Conservation (phyloP, 2,329 filamentous ascomycete species). For the Sclerotinia spermophila region DNA sequence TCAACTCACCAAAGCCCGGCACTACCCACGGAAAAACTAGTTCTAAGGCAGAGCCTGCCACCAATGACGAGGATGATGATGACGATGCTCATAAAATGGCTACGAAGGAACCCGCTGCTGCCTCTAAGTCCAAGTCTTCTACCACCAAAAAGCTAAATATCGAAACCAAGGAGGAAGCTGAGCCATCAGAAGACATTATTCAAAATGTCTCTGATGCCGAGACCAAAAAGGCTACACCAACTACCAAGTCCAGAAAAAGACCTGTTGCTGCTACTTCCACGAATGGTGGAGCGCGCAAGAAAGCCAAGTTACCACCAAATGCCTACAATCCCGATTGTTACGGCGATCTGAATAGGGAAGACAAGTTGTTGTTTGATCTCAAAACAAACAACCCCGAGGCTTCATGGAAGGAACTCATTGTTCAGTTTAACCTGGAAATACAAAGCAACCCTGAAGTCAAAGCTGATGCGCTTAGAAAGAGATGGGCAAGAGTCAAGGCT, state of each 20-base stretch:
- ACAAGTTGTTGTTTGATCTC: neutral
- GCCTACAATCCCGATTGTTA: neutral
- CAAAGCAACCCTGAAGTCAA: neutral
- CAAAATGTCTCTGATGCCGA: neutral
- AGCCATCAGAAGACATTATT: neutral
- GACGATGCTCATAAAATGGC: neutral
- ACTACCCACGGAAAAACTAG: neutral
- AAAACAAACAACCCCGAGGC: neutral
- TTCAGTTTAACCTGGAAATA: neutral
- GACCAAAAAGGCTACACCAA: neutral
- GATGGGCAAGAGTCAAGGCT: constrained; percentile 8
- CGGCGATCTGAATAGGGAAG: neutral
- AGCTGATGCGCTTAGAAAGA: neutral
- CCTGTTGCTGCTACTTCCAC: neutral
- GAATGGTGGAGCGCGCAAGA: neutral
- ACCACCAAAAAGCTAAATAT: neutral
- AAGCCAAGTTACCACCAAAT: neutral
- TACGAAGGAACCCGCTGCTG: neutral
- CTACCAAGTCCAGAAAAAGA: neutral
- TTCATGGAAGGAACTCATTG: neutral
- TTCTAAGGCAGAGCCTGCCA: neutral
- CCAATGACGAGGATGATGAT: neutral
- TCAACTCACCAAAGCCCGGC: neutral
- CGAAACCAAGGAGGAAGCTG: neutral
- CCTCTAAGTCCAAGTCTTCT: neutral